phyloP scores from a whole-genome alignment of 2,329 filamentous ascomycete species.

The Sclerotiophoma versabilis region DNA sequence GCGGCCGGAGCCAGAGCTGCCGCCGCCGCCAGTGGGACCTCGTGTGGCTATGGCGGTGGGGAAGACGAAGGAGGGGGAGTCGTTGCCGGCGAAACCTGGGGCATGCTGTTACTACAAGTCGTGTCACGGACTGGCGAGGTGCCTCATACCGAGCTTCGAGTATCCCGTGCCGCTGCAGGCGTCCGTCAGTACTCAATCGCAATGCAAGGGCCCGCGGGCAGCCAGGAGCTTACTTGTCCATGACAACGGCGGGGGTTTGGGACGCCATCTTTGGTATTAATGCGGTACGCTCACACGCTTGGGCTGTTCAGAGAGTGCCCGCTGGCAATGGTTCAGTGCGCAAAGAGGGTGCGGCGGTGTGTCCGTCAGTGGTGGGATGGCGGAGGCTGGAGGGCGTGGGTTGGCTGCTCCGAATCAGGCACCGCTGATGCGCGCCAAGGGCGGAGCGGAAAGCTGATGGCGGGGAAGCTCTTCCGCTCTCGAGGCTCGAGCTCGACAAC shows the following conservation, averaged over 20 bases:
- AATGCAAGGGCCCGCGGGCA: conserved; percentile 36
- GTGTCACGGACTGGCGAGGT: background rate
- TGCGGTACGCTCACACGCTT: conserved; percentile 31
- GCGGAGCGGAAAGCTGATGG: conserved; percentile 32
- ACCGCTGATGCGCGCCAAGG: conserved; percentile 23
- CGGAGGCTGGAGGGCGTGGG: conserved; percentile 36
- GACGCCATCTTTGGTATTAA: conserved; percentile 75
- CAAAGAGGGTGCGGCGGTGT: conserved; percentile 31
- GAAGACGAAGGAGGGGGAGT: conserved; percentile 98
- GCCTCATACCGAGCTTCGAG: conserved; percentile 88
- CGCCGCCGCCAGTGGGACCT: conserved; percentile 71
- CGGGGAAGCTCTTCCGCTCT: conserved; percentile 15
- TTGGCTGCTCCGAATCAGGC: conserved; percentile 33
- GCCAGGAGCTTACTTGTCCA: conserved; percentile 91
- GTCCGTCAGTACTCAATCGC: conserved; percentile 46
- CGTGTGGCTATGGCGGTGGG: conserved; percentile 98
- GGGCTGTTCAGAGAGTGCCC: conserved; percentile 33
- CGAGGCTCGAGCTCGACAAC: background rate
- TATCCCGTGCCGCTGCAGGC: conserved; percentile 92
- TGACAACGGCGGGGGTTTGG: conserved; percentile 99
- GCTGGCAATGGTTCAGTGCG: conserved; percentile 25
- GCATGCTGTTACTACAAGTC: conserved; percentile 45
- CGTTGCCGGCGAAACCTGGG: conserved; percentile 95
- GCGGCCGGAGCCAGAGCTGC: conserved; percentile 82
- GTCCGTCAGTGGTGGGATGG: conserved; percentile 40